phyloP scores from a whole-genome alignment of 108 stramenopile species.

The Pseudonitzschia multiseries region DNA sequence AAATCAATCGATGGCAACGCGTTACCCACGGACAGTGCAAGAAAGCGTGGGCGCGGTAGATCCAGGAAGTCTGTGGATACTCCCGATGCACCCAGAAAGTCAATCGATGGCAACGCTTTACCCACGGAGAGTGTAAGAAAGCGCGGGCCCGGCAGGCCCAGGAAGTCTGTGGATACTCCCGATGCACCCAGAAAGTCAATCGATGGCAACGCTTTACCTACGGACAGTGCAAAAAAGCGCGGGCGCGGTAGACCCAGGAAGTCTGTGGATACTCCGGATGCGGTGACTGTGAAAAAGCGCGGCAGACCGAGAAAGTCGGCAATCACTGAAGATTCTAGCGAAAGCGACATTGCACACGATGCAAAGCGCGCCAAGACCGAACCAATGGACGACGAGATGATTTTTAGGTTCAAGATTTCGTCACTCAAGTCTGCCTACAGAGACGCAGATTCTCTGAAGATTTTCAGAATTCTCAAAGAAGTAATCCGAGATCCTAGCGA shows the following conservation, averaged over 20 bases:
- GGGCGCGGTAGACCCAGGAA: neutral
- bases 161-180: neutral
- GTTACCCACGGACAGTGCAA: neutral
- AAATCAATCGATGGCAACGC: neutral
- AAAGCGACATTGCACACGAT: neutral
- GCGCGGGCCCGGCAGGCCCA: neutral
- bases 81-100: neutral
- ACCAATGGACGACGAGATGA: neutral
- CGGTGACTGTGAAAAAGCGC: neutral
- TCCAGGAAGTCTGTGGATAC: neutral
- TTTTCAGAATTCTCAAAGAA: neutral
- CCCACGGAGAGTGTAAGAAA: neutral
- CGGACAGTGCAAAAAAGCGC: neutral
- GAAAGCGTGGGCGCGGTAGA: neutral
- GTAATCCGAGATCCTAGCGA: neutral
- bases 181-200: neutral
- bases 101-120: neutral
- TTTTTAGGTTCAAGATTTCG: neutral
- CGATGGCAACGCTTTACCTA: neutral
- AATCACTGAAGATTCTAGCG: neutral
- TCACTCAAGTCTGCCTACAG: constrained; percentile 5
- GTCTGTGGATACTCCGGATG: neutral
- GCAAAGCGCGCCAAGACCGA: neutral
- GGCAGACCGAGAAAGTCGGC: constrained; percentile 1
- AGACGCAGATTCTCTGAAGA: neutral